Evolutionary conservation across 148 eudicot species (phyloP), one percentile per base, ranked within the genome.

Genomic region (Cornus kousa): DNA sequence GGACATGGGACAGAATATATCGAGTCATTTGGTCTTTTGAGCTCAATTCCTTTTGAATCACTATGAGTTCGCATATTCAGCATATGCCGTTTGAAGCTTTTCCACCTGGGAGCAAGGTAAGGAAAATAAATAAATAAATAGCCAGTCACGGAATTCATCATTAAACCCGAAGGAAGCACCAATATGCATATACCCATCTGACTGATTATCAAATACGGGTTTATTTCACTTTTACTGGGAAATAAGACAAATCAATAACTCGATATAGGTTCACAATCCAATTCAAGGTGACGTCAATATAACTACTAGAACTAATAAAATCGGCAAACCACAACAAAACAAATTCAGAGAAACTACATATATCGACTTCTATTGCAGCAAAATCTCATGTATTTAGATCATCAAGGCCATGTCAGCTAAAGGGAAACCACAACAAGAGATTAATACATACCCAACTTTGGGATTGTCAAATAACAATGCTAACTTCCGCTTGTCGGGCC

Each of bases 401-500:
- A 23, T 24, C 10, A 66, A 9, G 23, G 31, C 59, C 46, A 12
- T 50, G 3, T 12, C 57, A 50, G 14, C 57, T 50, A 50, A 12
- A 10, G 14, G 28, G 43, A 76, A 74, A 74, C 64, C 19, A n/a
- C 12, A 71, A 68, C 39, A 43, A 43, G 72, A 69, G 73, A 84
- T 7, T 11, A 67, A 74, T 59, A 72, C 84, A 80, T 90, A 96
- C 99, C 98, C 98, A 22, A 93, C 85, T 78, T 83, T 90, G 71
- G 95, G 97, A 85, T 92, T 92, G 70, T 89, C 98, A 76, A 93
- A 91, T 33, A 90, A 79, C 68, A 87, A 81, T 23, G 93, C 99
- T 79, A 93, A 74, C 87, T 93, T 96, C 87, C 99, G 88, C 85
- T 96, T 96, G 88, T 96, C 99, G 46, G 99, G 99, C 84, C 84